phyloP scores from a whole-genome alignment of 2,329 filamentous ascomycete species.

The Fusarium sororula region DNA sequence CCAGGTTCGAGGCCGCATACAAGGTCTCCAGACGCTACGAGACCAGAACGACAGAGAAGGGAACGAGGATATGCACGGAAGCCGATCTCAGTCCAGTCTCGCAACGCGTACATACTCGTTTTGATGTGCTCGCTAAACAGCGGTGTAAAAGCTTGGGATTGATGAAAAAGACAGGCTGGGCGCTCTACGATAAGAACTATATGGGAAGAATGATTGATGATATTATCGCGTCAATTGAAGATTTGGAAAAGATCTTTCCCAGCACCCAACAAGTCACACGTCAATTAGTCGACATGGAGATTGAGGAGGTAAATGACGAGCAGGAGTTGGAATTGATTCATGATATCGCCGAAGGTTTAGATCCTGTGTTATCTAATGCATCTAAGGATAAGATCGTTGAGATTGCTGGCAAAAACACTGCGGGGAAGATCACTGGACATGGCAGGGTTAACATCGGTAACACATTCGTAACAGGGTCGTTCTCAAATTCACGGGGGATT shows the following conservation, averaged over 20 bases:
- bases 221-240: slow-evolving; percentile 36
- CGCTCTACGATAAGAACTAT: slow-evolving; percentile 9
- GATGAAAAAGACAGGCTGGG: slow-evolving; percentile 9
- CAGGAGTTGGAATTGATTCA: not conserved
- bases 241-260: slow-evolving; percentile 31
- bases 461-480: not conserved
- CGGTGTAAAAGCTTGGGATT: not conserved
- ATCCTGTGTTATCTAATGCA: not conserved
- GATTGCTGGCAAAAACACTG: not conserved
- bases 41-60: too few species aligned
- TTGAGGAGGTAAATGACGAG: not conserved
- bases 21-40: not conserved
- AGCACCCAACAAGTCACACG: not conserved
- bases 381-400: not conserved
- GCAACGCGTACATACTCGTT: not conserved
- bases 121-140: not conserved
- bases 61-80: not conserved
- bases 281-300: not conserved
- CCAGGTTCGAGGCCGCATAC: not conserved
- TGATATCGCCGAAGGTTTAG: accelerated
- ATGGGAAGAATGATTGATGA: slow-evolving; percentile 36
- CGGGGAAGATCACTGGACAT: not conserved
- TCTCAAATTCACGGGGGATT: not conserved
- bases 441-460: not conserved
- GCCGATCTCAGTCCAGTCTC: not conserved